Evolutionary conservation across 2,329 filamentous ascomycete species (phyloP).

Genomic region (Cercospora canescens): DNA sequence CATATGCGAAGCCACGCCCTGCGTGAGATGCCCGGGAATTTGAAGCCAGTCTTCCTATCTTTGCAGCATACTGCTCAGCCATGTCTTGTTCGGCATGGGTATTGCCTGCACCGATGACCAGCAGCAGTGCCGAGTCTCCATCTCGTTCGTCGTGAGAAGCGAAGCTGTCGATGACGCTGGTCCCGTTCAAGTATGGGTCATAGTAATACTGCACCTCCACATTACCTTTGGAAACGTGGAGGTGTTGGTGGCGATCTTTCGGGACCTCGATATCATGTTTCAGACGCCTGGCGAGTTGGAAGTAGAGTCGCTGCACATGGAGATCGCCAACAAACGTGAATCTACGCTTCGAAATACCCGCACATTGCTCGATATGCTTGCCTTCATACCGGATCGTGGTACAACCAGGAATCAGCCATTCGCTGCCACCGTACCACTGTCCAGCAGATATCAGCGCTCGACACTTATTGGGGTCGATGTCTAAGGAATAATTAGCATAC

Average conservation of each 20-base stretch:
- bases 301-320: constrained; percentile 61
- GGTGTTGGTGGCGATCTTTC: constrained; percentile 41
- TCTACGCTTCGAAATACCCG: constrained; percentile 44
- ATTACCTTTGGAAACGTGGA: constrained; percentile 47
- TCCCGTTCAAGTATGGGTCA: constrained; percentile 63
- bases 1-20: constrained; percentile 20
- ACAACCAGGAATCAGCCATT: constrained; percentile 58
- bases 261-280: constrained; percentile 42
- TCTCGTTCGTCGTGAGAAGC: constrained; percentile 36
- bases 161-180: constrained; percentile 45
- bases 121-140: constrained; percentile 41
- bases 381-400: constrained; percentile 57
- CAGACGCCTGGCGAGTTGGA: constrained; percentile 55
- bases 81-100: constrained; percentile 56
- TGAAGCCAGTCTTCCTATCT: constrained; percentile 48
- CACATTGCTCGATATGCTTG: constrained; percentile 55
- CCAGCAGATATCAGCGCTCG: constrained; percentile 53
- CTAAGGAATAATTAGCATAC: constrained; percentile 3
- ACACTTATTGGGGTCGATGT: constrained; percentile 57
- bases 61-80: constrained; percentile 47
- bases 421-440: constrained; percentile 49
- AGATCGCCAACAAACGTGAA: constrained; percentile 65
- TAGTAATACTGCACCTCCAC: constrained; percentile 58
- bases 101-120: constrained; percentile 57
- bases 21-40: constrained; percentile 9